Base-by-base conservation (phyloP, 2,329 filamentous ascomycete genomes). In the Trichoderma atrobrunneum region DNA sequence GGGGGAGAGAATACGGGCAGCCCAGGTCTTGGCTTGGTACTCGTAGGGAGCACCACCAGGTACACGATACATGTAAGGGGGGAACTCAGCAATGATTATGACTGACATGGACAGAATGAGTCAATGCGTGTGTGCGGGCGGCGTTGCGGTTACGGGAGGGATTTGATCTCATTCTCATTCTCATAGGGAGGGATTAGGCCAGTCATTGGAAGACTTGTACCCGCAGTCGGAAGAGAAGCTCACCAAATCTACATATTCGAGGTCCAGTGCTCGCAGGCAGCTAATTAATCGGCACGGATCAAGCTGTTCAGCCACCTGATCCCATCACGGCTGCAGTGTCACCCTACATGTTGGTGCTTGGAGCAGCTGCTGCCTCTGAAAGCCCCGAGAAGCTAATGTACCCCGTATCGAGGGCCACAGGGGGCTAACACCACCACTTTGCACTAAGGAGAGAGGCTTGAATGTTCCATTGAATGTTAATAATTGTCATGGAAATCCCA, bases 371-470 rank as follows among this genome's bases (percentile, higher is more conserved):
- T 51, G 43, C 62, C 48, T 66, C 14, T 43, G 56, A 60, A 60
- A 60, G 65, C 56, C 56, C 65, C 65, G 32, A 39, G 60, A 34
- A 56, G 65, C 65, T 68, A 68, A 68, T 43, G 65, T 60, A 68
- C 65, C 36, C 54, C 56, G 65, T 60, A 68, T 67, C 51, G 12
- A 34, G 34, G 32, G 24, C 51, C 43, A 28, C 16, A 67, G 51
- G 64, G 56, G 64, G 24, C 14, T 24, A 21, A 61, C 18, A 26
- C 32, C 32, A 26, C 21, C 32, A 18, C 18, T 57, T 12, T 57
- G 51, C 32, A 32, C 28, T 65, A 51, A 51, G 28, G 18, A 48
- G 61, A 48, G 3, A 26, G 39, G 56, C 2, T 28, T 30, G 56
- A 28, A 32, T 43, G 39, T n/a, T 43, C 16, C 28, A 21, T n/a